These are phyloP conservation scores for Artemisia argyi DNA, from an alignment of 129 eudicot species.

Conservation along the genomic window DNA sequence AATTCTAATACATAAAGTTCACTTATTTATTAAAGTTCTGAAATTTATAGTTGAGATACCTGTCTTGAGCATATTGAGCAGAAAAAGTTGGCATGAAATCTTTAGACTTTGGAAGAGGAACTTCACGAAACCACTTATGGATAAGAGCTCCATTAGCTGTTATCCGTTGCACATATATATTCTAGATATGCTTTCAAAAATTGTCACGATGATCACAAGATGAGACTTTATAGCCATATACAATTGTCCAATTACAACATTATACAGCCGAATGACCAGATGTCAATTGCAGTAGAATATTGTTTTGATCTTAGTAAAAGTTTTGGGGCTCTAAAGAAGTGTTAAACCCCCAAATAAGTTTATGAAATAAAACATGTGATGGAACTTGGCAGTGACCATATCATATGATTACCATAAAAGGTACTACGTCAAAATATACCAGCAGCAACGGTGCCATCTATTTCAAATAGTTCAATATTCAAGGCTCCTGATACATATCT, in stretches of 20 bases:
- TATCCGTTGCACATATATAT: constrained; percentile 54
- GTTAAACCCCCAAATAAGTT: constrained; percentile 18
- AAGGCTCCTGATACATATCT: background rate
- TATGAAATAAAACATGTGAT: constrained; percentile 1
- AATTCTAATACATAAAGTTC: background rate
- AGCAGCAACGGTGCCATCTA: background rate
- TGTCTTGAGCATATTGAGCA: constrained; percentile 94
- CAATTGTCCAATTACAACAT: background rate
- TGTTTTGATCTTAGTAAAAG: constrained; percentile 83
- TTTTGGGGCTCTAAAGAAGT: constrained; percentile 80
- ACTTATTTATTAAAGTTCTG: background rate
- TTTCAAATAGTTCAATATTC: background rate
- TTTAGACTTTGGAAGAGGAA: constrained; percentile 92
- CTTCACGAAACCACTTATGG: constrained; percentile 96
- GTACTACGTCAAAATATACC: background rate
- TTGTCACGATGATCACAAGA: no score
- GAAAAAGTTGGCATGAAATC: constrained; percentile 99
- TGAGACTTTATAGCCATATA: background rate
- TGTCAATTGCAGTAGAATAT: constrained; percentile 96
- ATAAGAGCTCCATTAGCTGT: constrained; percentile 89
- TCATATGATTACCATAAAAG: no score
- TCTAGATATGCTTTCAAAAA: background rate
- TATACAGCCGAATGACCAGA: constrained; percentile 97
- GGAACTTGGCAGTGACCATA: background rate
- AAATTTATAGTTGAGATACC: constrained; percentile 38